A percentile compares a stretch with the other conserved stretches of the same genome.
Evolutionary conservation across 2,329 filamentous ascomycete genomes (phyloP).

Genomic region (Huntiella bhutanensis): DNA sequence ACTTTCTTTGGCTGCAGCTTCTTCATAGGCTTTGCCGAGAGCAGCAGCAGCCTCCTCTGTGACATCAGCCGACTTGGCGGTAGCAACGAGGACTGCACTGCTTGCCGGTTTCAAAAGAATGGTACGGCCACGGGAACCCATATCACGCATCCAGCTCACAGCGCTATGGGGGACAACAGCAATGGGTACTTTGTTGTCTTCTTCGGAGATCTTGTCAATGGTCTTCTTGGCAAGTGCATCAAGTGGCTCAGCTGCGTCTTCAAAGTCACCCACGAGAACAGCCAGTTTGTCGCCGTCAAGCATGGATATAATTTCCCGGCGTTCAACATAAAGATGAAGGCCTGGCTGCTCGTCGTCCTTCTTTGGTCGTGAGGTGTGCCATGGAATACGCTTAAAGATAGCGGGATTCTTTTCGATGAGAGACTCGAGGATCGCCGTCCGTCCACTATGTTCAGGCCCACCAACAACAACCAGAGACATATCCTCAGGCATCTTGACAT

Average conservation of each 20-base stretch:
- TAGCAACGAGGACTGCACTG: slow-evolving; percentile 1
- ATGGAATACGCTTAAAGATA: slow-evolving; percentile 40
- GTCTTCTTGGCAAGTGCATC: background rate
- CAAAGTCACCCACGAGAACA: slow-evolving; percentile 22
- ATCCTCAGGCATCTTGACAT: slow-evolving; percentile 25
- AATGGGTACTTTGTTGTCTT: slow-evolving; percentile 39
- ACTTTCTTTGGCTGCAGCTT: slow-evolving; percentile 14
- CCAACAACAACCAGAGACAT: slow-evolving; percentile 44
- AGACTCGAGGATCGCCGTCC: slow-evolving; percentile 41
- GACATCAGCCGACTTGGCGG: slow-evolving; percentile 2
- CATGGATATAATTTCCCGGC: slow-evolving; percentile 35
- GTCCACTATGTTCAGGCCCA: slow-evolving; percentile 42
- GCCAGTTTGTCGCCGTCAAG: slow-evolving; percentile 40
- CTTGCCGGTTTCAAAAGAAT: slow-evolving; percentile 30
- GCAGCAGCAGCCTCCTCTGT: slow-evolving; percentile 1
- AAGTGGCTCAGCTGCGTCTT: background rate
- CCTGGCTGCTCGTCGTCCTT: slow-evolving; percentile 32
- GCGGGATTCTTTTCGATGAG: slow-evolving; percentile 45
- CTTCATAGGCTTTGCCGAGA: slow-evolving; percentile 3
- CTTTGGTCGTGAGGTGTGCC: slow-evolving; percentile 34
- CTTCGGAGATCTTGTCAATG: slow-evolving; percentile 21
- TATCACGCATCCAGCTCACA: slow-evolving; percentile 34
- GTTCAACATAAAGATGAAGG: slow-evolving; percentile 36
- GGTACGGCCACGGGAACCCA: slow-evolving; percentile 35
- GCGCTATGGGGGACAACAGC: slow-evolving; percentile 18